phyloP scores from a whole-genome alignment of 805 yeast species.

The Kodamaea sagamina region DNA sequence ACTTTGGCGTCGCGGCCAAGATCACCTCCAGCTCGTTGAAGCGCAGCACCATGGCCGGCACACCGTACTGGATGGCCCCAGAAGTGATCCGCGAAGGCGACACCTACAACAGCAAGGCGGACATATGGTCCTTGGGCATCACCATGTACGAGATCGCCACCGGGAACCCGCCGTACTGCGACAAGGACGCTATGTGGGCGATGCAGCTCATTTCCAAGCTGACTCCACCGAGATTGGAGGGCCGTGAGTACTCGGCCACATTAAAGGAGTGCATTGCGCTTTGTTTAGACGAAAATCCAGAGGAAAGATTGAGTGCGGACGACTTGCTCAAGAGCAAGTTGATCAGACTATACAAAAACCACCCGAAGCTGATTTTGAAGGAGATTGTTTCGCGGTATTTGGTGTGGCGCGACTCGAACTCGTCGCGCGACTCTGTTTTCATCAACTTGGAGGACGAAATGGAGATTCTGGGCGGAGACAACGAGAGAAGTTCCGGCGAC shows the following conservation, averaged over 20 bases:
- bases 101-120: constrained; percentile 86
- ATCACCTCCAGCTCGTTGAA: constrained; percentile 71
- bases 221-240: constrained; percentile 94
- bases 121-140: constrained; percentile 96
- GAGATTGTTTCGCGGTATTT: constrained; percentile 76
- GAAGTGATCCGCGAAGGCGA: constrained; percentile 94
- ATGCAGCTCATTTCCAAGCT: constrained; percentile 91
- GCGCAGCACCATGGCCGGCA: constrained; percentile 93
- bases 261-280: constrained; percentile 87
- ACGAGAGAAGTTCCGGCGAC: neutral
- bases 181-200: constrained; percentile 91
- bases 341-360: constrained; percentile 59
- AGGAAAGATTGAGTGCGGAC: constrained; percentile 84
- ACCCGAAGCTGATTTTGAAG: constrained; percentile 61
- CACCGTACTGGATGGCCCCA: constrained; percentile 99
- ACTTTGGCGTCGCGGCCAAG: constrained; percentile 98
- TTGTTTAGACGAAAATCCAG: constrained; percentile 92
- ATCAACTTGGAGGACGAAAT: constrained; percentile 21
- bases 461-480: neutral
- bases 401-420: constrained; percentile 70
- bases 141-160: constrained; percentile 93
- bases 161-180: constrained; percentile 97
- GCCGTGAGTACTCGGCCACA: constrained; percentile 71
- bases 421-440: constrained; percentile 54
- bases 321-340: constrained; percentile 76